Evolutionary conservation across 805 yeast genomes (phyloP).

Genomic region (Torulaspora quercuum): DNA sequence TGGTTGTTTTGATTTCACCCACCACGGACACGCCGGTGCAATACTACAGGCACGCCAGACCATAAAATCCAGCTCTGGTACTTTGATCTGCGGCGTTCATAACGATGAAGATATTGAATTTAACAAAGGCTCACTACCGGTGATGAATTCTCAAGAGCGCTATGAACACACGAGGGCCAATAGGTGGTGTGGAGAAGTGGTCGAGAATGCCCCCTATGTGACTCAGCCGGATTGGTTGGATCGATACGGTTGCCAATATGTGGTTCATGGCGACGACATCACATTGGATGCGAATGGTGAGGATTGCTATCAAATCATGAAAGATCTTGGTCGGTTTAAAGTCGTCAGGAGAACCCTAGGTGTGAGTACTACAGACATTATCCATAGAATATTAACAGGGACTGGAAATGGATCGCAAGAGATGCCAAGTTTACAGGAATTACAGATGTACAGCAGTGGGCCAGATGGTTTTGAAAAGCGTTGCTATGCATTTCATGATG

Average conservation of each 20-base stretch:
- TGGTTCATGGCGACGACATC: constrained; percentile 98
- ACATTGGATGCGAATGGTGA: constrained; percentile 95
- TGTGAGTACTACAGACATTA: constrained; percentile 91
- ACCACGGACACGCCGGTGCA: constrained; percentile 98
- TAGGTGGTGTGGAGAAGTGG: constrained; percentile 75
- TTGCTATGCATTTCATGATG: constrained; percentile 56
- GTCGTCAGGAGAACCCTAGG: constrained; percentile 94
- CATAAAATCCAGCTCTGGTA: constrained; percentile 55
- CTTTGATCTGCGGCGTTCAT: constrained; percentile 64
- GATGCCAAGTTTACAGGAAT: constrained; percentile 18
- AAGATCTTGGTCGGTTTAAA: constrained; percentile 77
- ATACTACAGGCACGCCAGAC: constrained; percentile 86
- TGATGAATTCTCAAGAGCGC: constrained; percentile 80
- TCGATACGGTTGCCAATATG: constrained; percentile 70
- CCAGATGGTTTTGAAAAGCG: constrained; percentile 51
- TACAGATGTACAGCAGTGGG: constrained; percentile 57
- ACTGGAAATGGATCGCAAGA: constrained; percentile 1
- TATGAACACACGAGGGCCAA: constrained; percentile 83
- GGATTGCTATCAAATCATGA: constrained; percentile 83
- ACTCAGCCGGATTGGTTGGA: constrained; percentile 78
- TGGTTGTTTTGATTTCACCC: constrained; percentile 97
- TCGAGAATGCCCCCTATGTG: constrained; percentile 86
- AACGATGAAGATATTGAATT: constrained; percentile 77
- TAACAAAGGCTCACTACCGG: constrained; percentile 95
- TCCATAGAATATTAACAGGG: constrained; percentile 69